Conservation (phyloP, 2,329 filamentous ascomycete species). For the Colletotrichum lentis region DNA sequence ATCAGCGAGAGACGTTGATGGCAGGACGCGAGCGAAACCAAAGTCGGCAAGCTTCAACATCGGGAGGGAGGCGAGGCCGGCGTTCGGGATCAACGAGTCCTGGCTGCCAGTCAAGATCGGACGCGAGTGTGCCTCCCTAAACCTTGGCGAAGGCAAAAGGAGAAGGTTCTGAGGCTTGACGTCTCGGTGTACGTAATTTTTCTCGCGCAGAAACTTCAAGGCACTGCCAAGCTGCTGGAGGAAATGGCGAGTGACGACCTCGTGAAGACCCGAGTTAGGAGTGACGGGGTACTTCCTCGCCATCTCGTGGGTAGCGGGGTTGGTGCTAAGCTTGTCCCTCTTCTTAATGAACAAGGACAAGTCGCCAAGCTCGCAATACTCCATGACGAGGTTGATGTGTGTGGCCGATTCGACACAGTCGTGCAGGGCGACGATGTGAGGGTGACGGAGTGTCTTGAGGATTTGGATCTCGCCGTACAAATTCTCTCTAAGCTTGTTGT, state of each 20-base stretch:
- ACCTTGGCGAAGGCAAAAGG: conserved; percentile 81
- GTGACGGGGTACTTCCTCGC: conserved; percentile 91
- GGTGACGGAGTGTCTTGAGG: conserved; percentile 90
- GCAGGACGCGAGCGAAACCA: conserved; percentile 93
- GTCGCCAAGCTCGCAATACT: conserved; percentile 96
- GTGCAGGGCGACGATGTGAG: conserved; percentile 95
- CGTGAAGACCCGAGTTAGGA: conserved; percentile 84
- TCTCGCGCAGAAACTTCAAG: conserved; percentile 83
- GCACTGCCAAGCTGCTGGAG: conserved; percentile 94
- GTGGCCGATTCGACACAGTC: conserved; percentile 87
- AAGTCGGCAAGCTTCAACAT: conserved; percentile 99
- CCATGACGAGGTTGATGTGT: conserved; percentile 97
- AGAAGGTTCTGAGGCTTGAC: conserved; percentile 97
- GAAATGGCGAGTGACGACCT: conserved; percentile 96
- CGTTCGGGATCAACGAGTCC: conserved; percentile 80
- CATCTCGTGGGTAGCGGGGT: conserved; percentile 87
- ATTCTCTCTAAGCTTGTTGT: conserved; percentile 96
- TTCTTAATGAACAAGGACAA: conserved; percentile 97
- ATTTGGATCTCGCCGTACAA: conserved; percentile 96
- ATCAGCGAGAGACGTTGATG: conserved; percentile 89
- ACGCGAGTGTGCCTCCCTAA: conserved; percentile 67
- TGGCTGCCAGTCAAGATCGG: conserved; percentile 80
- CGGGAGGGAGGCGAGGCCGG: conserved; percentile 83
- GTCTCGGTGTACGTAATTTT: conserved; percentile 93
- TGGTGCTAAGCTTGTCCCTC: conserved; percentile 78